phyloP scores from a whole-genome alignment of 2,329 filamentous ascomycete species.

The Penicillium griseofulvum region DNA sequence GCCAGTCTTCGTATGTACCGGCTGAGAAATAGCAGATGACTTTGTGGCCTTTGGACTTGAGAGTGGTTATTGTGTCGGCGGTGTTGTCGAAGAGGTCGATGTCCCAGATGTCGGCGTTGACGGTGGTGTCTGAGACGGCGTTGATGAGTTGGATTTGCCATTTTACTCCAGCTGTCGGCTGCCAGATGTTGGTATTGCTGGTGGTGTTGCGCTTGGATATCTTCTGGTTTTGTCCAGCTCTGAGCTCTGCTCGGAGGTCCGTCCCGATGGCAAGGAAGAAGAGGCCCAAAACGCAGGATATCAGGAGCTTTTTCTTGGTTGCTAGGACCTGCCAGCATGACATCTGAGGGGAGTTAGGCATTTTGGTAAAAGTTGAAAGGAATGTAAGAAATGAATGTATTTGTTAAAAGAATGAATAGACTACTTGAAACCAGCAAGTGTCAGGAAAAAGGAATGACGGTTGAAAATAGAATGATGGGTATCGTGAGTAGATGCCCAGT shows the following conservation, averaged over 20 bases:
- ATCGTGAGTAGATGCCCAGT: not conserved
- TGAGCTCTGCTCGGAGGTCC: not conserved
- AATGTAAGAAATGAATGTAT: conserved; percentile 4
- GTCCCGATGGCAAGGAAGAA: conserved; percentile 6
- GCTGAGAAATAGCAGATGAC: conserved; percentile 76
- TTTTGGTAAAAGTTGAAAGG: not conserved
- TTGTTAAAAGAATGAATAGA: conserved; percentile 6
- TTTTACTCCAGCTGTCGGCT: conserved; percentile 51
- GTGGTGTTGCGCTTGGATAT: conserved; percentile 1
- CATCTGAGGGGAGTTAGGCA: not conserved
- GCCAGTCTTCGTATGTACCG: conserved; percentile 65
- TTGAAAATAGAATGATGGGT: not conserved
- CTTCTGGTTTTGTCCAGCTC: not conserved
- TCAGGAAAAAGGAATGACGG: conserved; percentile 1
- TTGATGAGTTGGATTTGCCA: conserved; percentile 63
- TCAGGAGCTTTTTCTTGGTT: not conserved
- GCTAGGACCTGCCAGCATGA: conserved; percentile 1
- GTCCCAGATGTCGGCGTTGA: conserved; percentile 59
- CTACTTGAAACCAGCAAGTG: conserved; percentile 11
- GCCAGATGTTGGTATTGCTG: conserved; percentile 42
- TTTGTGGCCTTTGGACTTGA: conserved; percentile 55
- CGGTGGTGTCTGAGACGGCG: conserved; percentile 42
- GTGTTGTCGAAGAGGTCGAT: conserved; percentile 59
- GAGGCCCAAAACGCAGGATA: not conserved
- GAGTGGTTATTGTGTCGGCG: conserved; percentile 45